phyloP scores from a whole-genome alignment of 2,329 filamentous ascomycete genomes.

The Fusarium nygamai region DNA sequence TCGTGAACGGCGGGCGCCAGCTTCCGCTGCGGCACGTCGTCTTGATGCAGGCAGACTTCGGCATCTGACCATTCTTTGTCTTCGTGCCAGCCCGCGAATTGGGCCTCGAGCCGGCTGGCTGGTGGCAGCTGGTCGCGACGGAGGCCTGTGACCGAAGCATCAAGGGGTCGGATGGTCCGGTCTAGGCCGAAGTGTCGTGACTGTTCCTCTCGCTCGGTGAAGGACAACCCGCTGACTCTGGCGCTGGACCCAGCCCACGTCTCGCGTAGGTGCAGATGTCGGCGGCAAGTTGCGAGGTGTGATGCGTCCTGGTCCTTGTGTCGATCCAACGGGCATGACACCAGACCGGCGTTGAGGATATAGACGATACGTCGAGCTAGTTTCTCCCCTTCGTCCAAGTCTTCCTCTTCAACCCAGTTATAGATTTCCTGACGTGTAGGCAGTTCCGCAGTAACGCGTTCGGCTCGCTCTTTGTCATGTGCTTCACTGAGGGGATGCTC shows the following conservation, averaged over 20 bases:
- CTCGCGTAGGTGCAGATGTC: background rate
- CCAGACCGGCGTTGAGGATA: background rate
- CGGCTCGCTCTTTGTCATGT: background rate
- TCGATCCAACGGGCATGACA: background rate
- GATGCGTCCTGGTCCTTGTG: background rate
- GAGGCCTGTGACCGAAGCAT: background rate
- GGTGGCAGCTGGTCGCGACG: background rate
- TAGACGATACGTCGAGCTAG: background rate
- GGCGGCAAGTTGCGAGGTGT: background rate
- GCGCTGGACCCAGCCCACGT: background rate
- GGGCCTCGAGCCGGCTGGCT: background rate
- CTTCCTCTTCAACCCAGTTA: background rate
- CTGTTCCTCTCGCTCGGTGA: background rate
- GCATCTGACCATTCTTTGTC: background rate
- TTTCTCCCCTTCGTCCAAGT: background rate
- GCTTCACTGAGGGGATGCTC: background rate
- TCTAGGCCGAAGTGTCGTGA: background rate
- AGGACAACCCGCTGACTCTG: background rate
- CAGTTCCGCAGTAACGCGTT: background rate
- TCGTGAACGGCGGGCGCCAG: background rate
- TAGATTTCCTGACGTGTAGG: background rate
- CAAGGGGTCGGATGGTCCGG: background rate
- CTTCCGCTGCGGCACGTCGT: background rate
- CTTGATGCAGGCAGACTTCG: background rate
- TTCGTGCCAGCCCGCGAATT: background rate